Percentiles rank a stretch among this genome's conserved stretches.
Evolutionary conservation across 164 flowering plant genomes (phyloP).

Genomic region (Aristolochia fimbriata): DNA sequence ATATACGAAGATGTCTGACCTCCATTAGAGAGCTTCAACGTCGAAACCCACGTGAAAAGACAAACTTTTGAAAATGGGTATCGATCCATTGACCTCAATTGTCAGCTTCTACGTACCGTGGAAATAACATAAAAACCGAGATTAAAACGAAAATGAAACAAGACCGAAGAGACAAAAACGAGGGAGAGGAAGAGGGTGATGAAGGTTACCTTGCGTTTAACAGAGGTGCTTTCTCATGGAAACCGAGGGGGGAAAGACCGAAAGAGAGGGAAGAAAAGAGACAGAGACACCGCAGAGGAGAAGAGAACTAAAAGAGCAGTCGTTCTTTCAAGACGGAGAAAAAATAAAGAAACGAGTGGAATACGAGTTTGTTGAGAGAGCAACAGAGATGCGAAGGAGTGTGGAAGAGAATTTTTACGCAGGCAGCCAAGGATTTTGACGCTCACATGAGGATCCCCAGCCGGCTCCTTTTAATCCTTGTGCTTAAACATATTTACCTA

Average conservation of each 20-base stretch:
- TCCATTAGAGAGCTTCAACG: constrained; percentile 20
- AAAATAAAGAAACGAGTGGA: background rate
- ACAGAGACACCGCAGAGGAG: background rate
- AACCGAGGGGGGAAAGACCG: background rate
- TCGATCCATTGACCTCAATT: constrained; percentile 16
- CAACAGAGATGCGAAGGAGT: background rate
- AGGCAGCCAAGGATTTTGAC: background rate
- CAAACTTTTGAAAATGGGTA: constrained; percentile 15
- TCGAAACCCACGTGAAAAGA: constrained; percentile 16
- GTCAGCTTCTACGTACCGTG: constrained; percentile 12
- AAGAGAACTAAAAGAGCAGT: background rate
- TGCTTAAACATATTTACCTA: too few species aligned
- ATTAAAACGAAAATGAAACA: background rate
- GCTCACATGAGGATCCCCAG: background rate
- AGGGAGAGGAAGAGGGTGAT: constrained; percentile 30
- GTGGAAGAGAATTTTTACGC: background rate
- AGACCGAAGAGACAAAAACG: background rate
- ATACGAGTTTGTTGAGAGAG: constrained; percentile 3
- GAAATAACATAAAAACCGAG: background rate
- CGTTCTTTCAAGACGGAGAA: background rate
- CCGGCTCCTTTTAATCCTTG: too few species aligned
- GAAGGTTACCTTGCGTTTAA: constrained; percentile 7
- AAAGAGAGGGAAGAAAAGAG: background rate
- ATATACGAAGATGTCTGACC: constrained; percentile 9
- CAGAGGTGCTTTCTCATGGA: background rate